phyloP scores from a whole-genome alignment of 1,284 basidiomycete genomes.

The Tylopilus orsonianus region DNA sequence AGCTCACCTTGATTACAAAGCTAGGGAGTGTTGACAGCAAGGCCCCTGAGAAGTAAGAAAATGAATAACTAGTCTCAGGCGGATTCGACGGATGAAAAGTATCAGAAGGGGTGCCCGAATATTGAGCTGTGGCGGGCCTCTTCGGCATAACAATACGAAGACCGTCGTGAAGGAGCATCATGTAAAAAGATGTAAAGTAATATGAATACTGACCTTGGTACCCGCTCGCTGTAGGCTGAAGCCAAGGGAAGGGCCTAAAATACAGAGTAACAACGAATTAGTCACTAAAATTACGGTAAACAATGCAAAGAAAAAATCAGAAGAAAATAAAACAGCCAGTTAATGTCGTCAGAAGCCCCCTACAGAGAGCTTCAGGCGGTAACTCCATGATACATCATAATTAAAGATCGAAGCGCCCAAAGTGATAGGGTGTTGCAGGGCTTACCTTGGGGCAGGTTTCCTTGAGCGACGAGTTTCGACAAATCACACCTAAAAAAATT shows the following conservation, averaged over 20 bases:
- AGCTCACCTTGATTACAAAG: slow-evolving; percentile 13
- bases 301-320: slow-evolving; percentile 35
- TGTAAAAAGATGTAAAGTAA: slow-evolving; percentile 23
- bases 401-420: neutral
- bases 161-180: slow-evolving; percentile 82
- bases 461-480: neutral
- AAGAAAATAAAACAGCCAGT: slow-evolving; percentile 20
- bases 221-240: too few species aligned
- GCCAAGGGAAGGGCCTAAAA: neutral
- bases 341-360: slow-evolving; percentile 23
- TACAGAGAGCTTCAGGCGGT: slow-evolving; percentile 27
- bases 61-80: slow-evolving; percentile 2
- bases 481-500: slow-evolving; percentile 4
- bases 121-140: slow-evolving; percentile 87
- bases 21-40: neutral
- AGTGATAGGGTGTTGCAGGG: neutral
- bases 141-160: slow-evolving; percentile 83
- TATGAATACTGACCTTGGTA: slow-evolving; percentile 12
- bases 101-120: slow-evolving; percentile 78
- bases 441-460: slow-evolving; percentile 8
- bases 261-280: slow-evolving; percentile 5
- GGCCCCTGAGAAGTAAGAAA: slow-evolving; percentile 1
- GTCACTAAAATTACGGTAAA: neutral
- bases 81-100: neutral
- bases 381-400: slow-evolving; percentile 38